These are phyloP conservation scores for Blastomyces percursus DNA, from an alignment of 2,329 filamentous ascomycete genomes.

Conservation along the genomic window DNA sequence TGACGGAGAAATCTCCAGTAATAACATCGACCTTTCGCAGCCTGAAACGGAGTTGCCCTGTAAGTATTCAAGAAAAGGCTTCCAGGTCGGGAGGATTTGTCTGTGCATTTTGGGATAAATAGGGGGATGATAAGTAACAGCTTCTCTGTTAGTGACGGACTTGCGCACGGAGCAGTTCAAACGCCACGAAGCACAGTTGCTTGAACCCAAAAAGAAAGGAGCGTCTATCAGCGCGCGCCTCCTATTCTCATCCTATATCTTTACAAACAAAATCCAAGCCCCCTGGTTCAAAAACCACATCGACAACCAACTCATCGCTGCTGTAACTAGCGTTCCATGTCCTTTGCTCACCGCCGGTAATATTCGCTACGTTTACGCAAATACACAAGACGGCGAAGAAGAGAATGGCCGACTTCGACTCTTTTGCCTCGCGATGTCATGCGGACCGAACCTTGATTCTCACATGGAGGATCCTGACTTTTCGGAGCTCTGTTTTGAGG, in stretches of 20 bases:
- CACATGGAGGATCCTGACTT: conserved; percentile 1
- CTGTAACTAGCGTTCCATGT: neutral
- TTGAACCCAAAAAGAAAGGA: neutral
- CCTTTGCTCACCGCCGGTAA: neutral
- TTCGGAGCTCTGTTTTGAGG: neutral
- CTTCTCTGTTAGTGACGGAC: neutral
- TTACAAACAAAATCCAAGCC: conserved; percentile 3
- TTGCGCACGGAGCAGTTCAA: neutral
- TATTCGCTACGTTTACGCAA: neutral
- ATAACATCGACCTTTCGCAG: neutral
- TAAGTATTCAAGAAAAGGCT: neutral
- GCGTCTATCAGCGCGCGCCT: neutral
- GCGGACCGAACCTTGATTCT: neutral
- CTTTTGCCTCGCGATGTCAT: neutral
- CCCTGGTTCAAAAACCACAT: conserved; percentile 5
- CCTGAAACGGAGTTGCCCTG: neutral
- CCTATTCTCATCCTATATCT: conserved; percentile 5
- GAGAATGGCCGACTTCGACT: neutral
- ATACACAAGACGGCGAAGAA: neutral
- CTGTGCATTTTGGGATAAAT: neutral
- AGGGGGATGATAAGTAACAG: neutral
- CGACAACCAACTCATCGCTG: neutral
- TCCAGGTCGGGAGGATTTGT: neutral
- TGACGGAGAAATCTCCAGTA: neutral
- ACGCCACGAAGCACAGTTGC: neutral